Conservation (phyloP, 2,329 filamentous ascomycete species). For the Claviceps quebecensis region DNA sequence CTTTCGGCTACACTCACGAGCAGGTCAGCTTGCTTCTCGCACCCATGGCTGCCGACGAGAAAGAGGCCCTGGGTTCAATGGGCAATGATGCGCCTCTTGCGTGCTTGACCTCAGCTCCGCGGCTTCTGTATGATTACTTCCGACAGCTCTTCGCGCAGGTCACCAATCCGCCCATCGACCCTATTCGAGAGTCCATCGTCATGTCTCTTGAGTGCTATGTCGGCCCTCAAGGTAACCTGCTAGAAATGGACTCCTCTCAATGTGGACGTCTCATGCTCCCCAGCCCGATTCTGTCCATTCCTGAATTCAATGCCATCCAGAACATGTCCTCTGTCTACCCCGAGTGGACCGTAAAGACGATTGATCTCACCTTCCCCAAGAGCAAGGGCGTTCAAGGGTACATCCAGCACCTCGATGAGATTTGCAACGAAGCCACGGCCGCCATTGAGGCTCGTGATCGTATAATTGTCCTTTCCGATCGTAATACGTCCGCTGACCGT, state of each 20-base stretch:
- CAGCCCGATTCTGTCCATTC: slow-evolving; percentile 77
- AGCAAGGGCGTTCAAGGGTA: slow-evolving; percentile 71
- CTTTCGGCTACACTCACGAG: slow-evolving; percentile 90
- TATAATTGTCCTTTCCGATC: slow-evolving; percentile 80
- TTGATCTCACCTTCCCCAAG: slow-evolving; percentile 91
- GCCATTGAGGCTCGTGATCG: slow-evolving; percentile 74
- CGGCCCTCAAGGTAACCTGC: slow-evolving; percentile 83
- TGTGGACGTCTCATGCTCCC: slow-evolving; percentile 75
- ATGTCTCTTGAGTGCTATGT: slow-evolving; percentile 97
- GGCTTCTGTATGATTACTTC: slow-evolving; percentile 91
- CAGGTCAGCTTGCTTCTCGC: slow-evolving; percentile 84
- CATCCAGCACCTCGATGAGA: slow-evolving; percentile 71
- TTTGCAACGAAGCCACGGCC: slow-evolving; percentile 72
- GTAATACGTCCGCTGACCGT: slow-evolving; percentile 67
- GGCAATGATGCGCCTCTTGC: slow-evolving; percentile 91
- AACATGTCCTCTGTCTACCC: slow-evolving; percentile 60
- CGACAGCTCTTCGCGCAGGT: slow-evolving; percentile 94
- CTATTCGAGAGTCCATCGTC: slow-evolving; percentile 91
- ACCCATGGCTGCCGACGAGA: slow-evolving; percentile 94
- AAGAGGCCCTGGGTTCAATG: slow-evolving; percentile 95
- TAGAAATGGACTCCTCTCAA: slow-evolving; percentile 86
- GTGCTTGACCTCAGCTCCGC: slow-evolving; percentile 78
- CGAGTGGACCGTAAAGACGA: slow-evolving; percentile 76
- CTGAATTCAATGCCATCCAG: slow-evolving; percentile 78
- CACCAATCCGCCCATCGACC: slow-evolving; percentile 94